Percentiles rank a stretch among this genome's conserved stretches.
These are phyloP conservation scores for Ceratobasidium sp. DNA, from an alignment of 1,284 basidiomycete genomes.

Conservation along the genomic window DNA sequence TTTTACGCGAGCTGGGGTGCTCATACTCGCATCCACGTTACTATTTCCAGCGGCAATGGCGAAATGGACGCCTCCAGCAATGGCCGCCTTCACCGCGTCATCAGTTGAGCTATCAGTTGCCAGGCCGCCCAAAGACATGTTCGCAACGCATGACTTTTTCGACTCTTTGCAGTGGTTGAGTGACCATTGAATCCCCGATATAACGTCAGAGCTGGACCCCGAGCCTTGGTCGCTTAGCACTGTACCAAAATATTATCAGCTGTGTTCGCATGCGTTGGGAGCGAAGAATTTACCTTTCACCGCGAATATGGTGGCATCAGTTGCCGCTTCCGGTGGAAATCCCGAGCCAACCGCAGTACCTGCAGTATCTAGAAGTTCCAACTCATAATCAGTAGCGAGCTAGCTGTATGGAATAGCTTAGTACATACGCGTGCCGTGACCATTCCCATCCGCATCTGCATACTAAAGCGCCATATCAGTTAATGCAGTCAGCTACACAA, in stretches of 20 bases:
- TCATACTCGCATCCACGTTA: constrained; percentile 64
- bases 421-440: constrained; percentile 43
- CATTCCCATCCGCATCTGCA: constrained; percentile 28
- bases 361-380: no score
- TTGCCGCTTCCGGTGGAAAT: no score
- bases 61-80: constrained; percentile 68
- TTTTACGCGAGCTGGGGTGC: constrained; percentile 58
- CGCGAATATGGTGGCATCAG: no score
- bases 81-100: constrained; percentile 69
- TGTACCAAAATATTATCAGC: no score
- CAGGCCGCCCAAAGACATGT: constrained; percentile 74
- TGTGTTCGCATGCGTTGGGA: no score
- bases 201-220: constrained; percentile 71
- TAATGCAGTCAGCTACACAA: no score
- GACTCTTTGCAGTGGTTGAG: constrained; percentile 62
- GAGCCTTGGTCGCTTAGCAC: constrained; percentile 65
- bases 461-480: neutral
- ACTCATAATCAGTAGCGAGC: no score
- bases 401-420: neutral
- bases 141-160: constrained; percentile 70
- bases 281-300: no score
- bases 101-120: constrained; percentile 70
- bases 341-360: no score
- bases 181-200: constrained; percentile 68
- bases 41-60: constrained; percentile 70